Evolutionary conservation across 768 basidiomycete genomes (phyloP), one percentile per base, ranked within the genome.

Genomic region (Leccinum boreale): DNA sequence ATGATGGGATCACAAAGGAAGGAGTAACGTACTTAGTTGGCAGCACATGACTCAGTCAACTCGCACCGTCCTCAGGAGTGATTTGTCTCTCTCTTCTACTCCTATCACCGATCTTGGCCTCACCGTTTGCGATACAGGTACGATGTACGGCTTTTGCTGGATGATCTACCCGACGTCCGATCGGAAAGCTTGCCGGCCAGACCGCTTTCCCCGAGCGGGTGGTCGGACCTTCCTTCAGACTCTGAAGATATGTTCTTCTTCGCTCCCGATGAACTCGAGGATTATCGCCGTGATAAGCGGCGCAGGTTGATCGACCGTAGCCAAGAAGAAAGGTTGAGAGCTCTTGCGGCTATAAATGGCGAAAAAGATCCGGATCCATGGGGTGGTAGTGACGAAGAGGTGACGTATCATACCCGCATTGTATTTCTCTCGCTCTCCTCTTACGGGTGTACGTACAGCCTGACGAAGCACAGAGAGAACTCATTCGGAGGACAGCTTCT

Each of bases 151-250:
- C 83, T 94, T 19, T 75, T 94, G 15, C 75, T 93, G 21, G 83
- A 91, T 44, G 62, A 81, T 2, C 67, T 84, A 0, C 78, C 75
- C 23, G 5, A 55, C 14, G 23, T 45, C 2, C 48, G 15, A 47
- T 44, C 57, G 23, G 55, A 62, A 48, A 24, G 8, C 8, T 36
- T 14, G 29, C 60, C 29, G 5, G 11, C n/a, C 33, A 46, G 66
- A 54, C 60, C 79, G 1, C 71, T 68, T 23, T 83, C 85, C 0
- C 81, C 84, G 3, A 73, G 78, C 3, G 90, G 89, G 8, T 94
- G 92, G 92, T 87, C 87, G 0, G 88, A 92, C 69, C 79, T 94
- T 3, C 87, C 92, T 5, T 93, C 92, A 0, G 92, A 94, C 65
- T 69, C 84, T 5, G 93, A 94, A 74, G 92, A 95, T 62, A 87